Base-by-base conservation (phyloP, 306 rosid species). In the Ochetophila trinervis region DNA sequence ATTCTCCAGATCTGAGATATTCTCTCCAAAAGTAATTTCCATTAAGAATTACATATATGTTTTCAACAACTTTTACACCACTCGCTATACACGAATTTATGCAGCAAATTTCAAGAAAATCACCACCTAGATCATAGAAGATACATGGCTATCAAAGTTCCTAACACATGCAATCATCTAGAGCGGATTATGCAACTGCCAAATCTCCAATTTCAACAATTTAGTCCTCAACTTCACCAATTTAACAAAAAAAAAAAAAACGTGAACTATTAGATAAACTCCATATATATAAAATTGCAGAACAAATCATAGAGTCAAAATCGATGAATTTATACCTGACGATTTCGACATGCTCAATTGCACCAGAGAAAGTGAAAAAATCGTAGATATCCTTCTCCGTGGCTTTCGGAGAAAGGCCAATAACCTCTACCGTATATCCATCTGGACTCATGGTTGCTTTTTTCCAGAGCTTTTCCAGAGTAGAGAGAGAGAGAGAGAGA, bases 301-400 rank as follows among this genome's bases (percentile, higher is more conserved):
- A 9, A 53, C 44, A 40, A 8, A 8, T 30, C 15, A 36, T 6
- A 5, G 3, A 62, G 2, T 13, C 6, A 45, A 34, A 36, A 20
- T 36, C 0, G 48, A 30, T 20, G 17, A 8, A 18, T 36, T 1
- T 0, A n/a, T 66, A 86, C 96, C 95, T 82, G 78, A 82, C 60
- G 66, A 91, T 86, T 68, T 86, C 96, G 57, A 91, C 81, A 42
- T 84, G 79, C 15, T 85, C 83, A 62, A 91, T 81, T 37, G 79
- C 67, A 63, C 97, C 95, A 24, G 90, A 91, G 76, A 86, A 85
- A 67, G 95, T 78, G 80, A 87, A 91, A 73, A 91, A 91, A 19
- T 88, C 92, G 67, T 36, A 74, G 60, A 91, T 81, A 69, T 91
- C 95, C 42, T 82, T 82, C 73, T 91, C 98, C 0, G 88, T 80